Conservation (phyloP, 2,329 filamentous ascomycete genomes). For the Tolypocladium pustulatum region DNA sequence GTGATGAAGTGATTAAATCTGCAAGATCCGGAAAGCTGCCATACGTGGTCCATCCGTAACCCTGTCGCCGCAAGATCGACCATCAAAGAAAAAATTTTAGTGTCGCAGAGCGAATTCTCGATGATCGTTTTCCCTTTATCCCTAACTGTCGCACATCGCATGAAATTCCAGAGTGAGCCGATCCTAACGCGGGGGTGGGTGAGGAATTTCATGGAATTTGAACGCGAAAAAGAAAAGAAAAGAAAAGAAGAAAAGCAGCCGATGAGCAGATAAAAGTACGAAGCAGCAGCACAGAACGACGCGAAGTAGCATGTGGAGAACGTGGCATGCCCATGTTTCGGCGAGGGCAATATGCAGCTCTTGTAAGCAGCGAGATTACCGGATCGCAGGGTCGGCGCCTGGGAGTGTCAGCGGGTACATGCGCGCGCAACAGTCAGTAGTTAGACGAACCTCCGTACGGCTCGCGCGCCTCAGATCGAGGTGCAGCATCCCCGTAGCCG, state of each 20-base stretch:
- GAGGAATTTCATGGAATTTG: slow-evolving; percentile 13
- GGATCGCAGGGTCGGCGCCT: slow-evolving; percentile 20
- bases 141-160: slow-evolving; percentile 25
- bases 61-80: slow-evolving; percentile 26
- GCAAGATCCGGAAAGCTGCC: slow-evolving; percentile 27
- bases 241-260: slow-evolving; percentile 7
- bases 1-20: slow-evolving; percentile 29
- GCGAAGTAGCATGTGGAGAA: slow-evolving; percentile 10
- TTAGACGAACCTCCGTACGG: slow-evolving; percentile 30
- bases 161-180: slow-evolving; percentile 24
- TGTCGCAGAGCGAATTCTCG: slow-evolving; percentile 23
- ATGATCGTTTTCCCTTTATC: slow-evolving; percentile 22
- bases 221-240: slow-evolving; percentile 10
- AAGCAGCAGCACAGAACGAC: slow-evolving; percentile 16
- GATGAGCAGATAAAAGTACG: slow-evolving; percentile 11
- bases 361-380: slow-evolving; percentile 5
- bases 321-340: slow-evolving; percentile 1
- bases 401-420: slow-evolving; percentile 15
- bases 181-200: slow-evolving; percentile 13
- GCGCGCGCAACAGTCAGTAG: slow-evolving; percentile 6
- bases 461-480: slow-evolving; percentile 32
- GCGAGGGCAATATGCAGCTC: slow-evolving; percentile 4
- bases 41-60: slow-evolving; percentile 25
- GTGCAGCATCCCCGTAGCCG: slow-evolving; percentile 29
- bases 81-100: slow-evolving; percentile 20